These are phyloP conservation scores for Vitis hybrid DNA, from an alignment of 177 flowering plant genomes.

Conservation along the genomic window DNA sequence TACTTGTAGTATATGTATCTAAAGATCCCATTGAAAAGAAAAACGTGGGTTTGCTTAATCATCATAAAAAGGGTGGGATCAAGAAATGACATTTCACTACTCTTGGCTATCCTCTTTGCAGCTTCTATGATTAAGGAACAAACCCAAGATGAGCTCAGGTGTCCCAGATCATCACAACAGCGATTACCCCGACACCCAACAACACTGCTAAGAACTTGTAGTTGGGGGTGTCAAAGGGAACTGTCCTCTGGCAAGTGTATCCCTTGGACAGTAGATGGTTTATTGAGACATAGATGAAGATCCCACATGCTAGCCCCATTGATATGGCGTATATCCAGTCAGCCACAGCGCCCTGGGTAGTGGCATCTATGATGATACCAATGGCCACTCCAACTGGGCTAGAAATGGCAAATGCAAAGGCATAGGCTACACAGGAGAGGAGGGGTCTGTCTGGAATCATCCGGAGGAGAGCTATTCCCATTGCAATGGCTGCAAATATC, in stretches of 20 bases:
- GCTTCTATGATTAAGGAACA: too few species aligned
- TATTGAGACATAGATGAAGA: slow-evolving; percentile 71
- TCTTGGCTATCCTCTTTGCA: too few species aligned
- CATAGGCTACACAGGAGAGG: slow-evolving; percentile 56
- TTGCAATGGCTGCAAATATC: slow-evolving; percentile 78
- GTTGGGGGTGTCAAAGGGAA: slow-evolving; percentile 35
- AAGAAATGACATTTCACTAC: background rate
- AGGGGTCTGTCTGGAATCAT: slow-evolving; percentile 76
- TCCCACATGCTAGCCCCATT: slow-evolving; percentile 80
- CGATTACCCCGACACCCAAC: slow-evolving; percentile 68
- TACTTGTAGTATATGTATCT: too few species aligned
- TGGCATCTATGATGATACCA: slow-evolving; percentile 73
- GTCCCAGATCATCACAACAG: slow-evolving; percentile 95
- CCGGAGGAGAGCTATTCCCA: slow-evolving; percentile 77
- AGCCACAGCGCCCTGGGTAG: slow-evolving; percentile 66
- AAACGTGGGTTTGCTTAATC: too few species aligned
- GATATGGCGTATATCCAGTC: slow-evolving; percentile 87
- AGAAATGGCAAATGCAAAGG: slow-evolving; percentile 73
- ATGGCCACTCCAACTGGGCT: slow-evolving; percentile 73
- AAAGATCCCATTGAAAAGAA: too few species aligned
- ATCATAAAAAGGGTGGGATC: too few species aligned
- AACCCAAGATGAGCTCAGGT: slow-evolving; percentile 16
- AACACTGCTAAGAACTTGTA: slow-evolving; percentile 56
- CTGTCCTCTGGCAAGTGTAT: slow-evolving; percentile 32
- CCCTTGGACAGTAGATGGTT: slow-evolving; percentile 73